Evolutionary conservation across 2,329 filamentous ascomycete genomes (phyloP).

Genomic region (Massarina eburnea): DNA sequence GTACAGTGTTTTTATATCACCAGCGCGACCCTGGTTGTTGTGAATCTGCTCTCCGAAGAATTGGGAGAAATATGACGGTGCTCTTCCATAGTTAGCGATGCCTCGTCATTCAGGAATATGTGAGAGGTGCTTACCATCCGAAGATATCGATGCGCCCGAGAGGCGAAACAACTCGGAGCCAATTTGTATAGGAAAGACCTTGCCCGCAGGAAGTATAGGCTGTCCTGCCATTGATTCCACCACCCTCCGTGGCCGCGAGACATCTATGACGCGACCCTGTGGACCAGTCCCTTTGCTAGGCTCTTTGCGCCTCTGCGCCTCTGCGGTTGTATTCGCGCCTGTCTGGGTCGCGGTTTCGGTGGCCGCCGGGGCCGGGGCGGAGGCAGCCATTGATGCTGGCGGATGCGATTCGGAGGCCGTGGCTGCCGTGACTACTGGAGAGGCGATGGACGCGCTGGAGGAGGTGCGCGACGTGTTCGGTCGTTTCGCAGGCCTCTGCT

Average conservation of each 20-base stretch:
- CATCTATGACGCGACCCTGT: constrained; percentile 36
- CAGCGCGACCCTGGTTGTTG: constrained; percentile 60
- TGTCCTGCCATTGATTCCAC: constrained; percentile 25
- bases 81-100: constrained; percentile 61
- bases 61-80: constrained; percentile 93
- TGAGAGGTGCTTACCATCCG: constrained; percentile 61
- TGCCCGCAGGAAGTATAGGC: constrained; percentile 65
- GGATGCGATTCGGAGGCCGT: constrained; percentile 20
- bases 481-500: constrained; percentile 35
- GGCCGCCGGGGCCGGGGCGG: constrained; percentile 14
- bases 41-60: constrained; percentile 86
- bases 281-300: constrained; percentile 36
- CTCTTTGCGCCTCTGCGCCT: constrained; percentile 25
- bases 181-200: constrained; percentile 72
- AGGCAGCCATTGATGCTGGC: constrained; percentile 19
- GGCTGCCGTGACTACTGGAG: constrained; percentile 18
- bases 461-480: constrained; percentile 35
- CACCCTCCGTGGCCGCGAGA: constrained; percentile 34
- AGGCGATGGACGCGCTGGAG: constrained; percentile 30
- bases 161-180: constrained; percentile 69
- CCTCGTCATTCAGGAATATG: background rate
- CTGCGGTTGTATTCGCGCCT: constrained; percentile 14
- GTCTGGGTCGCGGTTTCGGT: constrained; percentile 18
- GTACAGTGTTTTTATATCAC: constrained; percentile 76
- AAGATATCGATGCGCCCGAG: constrained; percentile 70